A percentile compares a stretch with the other conserved stretches of the same genome.
These are phyloP conservation scores for Trametes cubensis DNA, from an alignment of 768 basidiomycete genomes.

Conservation along the genomic window DNA sequence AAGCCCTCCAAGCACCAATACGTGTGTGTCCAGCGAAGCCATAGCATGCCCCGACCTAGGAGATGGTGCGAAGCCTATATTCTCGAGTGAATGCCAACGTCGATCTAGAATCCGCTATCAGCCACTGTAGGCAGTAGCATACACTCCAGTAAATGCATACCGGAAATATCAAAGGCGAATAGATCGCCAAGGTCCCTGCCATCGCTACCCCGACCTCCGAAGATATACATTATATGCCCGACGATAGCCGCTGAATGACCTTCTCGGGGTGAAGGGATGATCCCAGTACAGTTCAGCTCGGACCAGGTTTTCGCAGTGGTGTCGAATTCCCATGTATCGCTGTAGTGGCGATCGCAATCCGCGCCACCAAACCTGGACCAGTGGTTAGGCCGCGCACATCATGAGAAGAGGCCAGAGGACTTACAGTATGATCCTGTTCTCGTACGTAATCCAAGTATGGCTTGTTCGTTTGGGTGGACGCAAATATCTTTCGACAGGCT, in stretches of 20 bases:
- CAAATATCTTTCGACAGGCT: conserved; percentile 56
- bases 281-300: conserved; percentile 94
- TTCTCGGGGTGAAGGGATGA: conserved; percentile 92
- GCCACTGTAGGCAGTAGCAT: background rate
- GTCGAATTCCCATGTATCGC: conserved; percentile 97
- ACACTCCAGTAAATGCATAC: conserved; percentile 52
- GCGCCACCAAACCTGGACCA: conserved; percentile 90
- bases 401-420: conserved; percentile 35
- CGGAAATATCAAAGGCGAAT: conserved; percentile 95
- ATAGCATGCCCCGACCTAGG: conserved; percentile 98
- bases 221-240: conserved; percentile 98
- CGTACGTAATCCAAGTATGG: conserved; percentile 82
- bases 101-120: conserved; percentile 59
- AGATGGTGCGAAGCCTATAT: conserved; percentile 95
- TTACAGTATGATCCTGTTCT: conserved; percentile 83
- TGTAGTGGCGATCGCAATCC: conserved; percentile 98
- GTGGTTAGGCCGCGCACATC: background rate
- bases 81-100: conserved; percentile 99
- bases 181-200: conserved; percentile 94
- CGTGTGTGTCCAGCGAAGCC: conserved; percentile 86
- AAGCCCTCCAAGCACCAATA: conserved; percentile 93
- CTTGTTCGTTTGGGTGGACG: conserved; percentile 86
- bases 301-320: conserved; percentile 80
- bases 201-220: conserved; percentile 96
- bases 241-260: conserved; percentile 98